Base-by-base conservation (phyloP, 1,284 basidiomycete genomes). In the Leccinum insolens region DNA sequence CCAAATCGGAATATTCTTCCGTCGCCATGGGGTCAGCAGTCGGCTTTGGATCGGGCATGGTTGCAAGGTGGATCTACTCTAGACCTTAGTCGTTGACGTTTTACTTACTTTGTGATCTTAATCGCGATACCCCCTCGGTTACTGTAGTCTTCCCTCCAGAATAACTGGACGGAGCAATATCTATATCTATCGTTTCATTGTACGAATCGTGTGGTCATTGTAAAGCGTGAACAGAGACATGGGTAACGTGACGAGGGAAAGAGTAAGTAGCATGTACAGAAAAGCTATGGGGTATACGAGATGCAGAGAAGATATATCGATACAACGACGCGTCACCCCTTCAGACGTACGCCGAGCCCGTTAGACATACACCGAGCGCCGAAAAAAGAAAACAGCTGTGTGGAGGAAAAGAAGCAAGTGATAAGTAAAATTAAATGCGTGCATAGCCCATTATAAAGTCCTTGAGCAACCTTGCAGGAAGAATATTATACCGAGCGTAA, bases 1-100 rank as follows among this genome's bases (percentile, higher is more conserved):
- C 73, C 72, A 49, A 71, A 71, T 68, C 70, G 77, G 22, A 67
- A 72, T 49, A 75, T 75, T 2, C 71, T 72, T 4, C 70, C 71
- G 31, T 72, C 75, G 6, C 67, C 73, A 28, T 79, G 74, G 71
- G 46, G 75, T 28, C 72, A 84, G 80, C 64, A 77, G 77, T 63
- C 76, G 78, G 63, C 80, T 61, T 61, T 76, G 62, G 75, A 76
- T 12, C 73, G 77, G 80, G 79, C 80, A 76, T 75, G 81, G 65
- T 77, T 77, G 61, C 76, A 76, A 68, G 78, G 79, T 63, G 78
- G 78, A 61, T 76, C 81, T 59, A 76, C 76, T 64, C 68, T 84
- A 64, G 82, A 84, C 71, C 75, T 82, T 59, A 78, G 77, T 71
- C 78, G 79, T 66, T 81, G 68, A 76, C 66, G 59, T 55, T 65